Evolutionary conservation across 306 rosid genomes (phyloP), one percentile per base, ranked within the genome.

Genomic region (Casuarina equisetifolia): DNA sequence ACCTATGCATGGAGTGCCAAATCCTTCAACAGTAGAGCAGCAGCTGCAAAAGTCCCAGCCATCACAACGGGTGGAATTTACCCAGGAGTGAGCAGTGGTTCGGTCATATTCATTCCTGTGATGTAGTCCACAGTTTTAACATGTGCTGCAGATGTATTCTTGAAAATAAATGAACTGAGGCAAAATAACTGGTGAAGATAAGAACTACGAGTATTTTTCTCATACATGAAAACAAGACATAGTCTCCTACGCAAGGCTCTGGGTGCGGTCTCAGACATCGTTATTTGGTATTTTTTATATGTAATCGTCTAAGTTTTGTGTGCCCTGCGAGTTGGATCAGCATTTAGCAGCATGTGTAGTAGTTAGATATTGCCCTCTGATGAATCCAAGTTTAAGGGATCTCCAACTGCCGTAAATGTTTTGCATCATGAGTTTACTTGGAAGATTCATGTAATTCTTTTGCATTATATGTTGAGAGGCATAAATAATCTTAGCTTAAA

Each of bases 71-170:
- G 83, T 38, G 98, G 98, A 77, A 92, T 94, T 77, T 94, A 88
- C 81, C 98, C 98, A 59, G 97, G 97, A 87, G 97, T 94, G 82
- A 94, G 97, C 95, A 92, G 90, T 83, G 97, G 98, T 94, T 71
- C 85, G 80, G 55, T 76, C 81, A 51, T 88, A 61, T 36, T 81
- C 85, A 49, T 80, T 81, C 46, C 84, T 86, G 25, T 86, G 63
- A 79, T 74, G 73, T 74, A 74, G 11, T 58, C 64, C 43, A 76
- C 4, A 62, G 76, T 61, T 63, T 71, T 73, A 40, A 64, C 53
- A 72, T 36, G 55, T 75, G 55, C 69, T 55, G 72, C n/a, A 70
- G 36, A 9, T 53, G 5, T 13, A 17, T 44, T 17, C 67, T 44
- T 78, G 52, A 44, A 40, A 43, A 78, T 59, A 3, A 16, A 36